These are phyloP conservation scores for Solanum medicagineum DNA, from an alignment of 257 asterid genomes.

Conservation along the genomic window DNA sequence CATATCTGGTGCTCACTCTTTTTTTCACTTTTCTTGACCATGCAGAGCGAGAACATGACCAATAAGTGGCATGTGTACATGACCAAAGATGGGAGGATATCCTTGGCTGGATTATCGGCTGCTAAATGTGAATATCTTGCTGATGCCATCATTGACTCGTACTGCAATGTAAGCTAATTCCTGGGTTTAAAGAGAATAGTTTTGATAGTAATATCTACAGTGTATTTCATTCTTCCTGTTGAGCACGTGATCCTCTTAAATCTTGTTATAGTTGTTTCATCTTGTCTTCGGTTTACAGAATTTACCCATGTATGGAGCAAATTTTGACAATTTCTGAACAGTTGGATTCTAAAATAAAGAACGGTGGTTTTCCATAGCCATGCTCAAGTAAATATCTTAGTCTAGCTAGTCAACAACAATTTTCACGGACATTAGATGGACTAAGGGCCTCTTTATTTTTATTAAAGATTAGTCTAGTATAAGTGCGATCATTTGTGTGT, in stretches of 20 bases:
- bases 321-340: neutral
- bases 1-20: neutral
- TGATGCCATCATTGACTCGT: slow-evolving; percentile 86
- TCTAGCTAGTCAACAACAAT: neutral
- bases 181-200: neutral
- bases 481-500: too few relatives aligned
- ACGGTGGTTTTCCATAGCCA: neutral
- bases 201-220: neutral
- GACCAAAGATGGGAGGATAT: slow-evolving; percentile 95
- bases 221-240: neutral
- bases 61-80: slow-evolving; percentile 88
- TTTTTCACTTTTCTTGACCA: neutral
- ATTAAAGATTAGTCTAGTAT: too few relatives aligned
- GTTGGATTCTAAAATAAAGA: neutral
- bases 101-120: slow-evolving; percentile 84
- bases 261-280: neutral
- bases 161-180: slow-evolving; percentile 55
- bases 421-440: neutral
- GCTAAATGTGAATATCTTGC: slow-evolving; percentile 95
- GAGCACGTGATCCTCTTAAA: neutral
- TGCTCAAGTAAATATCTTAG: neutral
- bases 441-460: neutral
- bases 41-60: slow-evolving; percentile 86
- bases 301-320: neutral
- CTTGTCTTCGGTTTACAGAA: neutral